Evolutionary conservation across 2,329 filamentous ascomycete genomes (phyloP).

Genomic region (Knoxdaviesia proteae): DNA sequence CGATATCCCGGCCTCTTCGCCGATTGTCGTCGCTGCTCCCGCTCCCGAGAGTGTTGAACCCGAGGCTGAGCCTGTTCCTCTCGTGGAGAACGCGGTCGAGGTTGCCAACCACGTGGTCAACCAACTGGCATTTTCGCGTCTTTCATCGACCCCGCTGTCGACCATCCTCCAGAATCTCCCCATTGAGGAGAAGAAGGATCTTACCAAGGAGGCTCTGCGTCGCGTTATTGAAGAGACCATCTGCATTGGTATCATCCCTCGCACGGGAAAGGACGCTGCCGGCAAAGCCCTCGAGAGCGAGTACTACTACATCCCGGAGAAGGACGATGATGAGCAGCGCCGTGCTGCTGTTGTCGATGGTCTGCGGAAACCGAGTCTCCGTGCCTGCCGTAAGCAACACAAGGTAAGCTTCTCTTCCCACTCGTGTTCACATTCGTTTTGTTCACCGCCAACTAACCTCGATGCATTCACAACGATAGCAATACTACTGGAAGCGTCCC

Average conservation of each 20-base stretch:
- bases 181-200: constrained; percentile 32
- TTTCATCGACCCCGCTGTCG: constrained; percentile 79
- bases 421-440: not conserved
- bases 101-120: constrained; percentile 79
- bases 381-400: constrained; percentile 84
- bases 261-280: constrained; percentile 88
- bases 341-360: constrained; percentile 68
- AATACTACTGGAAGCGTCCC: constrained; percentile 51
- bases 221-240: constrained; percentile 49
- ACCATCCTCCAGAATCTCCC: constrained; percentile 79
- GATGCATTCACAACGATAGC: constrained; percentile 17
- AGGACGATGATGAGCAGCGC: constrained; percentile 59
- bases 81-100: constrained; percentile 12
- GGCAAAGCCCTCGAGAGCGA: constrained; percentile 87
- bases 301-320: constrained; percentile 87
- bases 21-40: constrained; percentile 2
- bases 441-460: not conserved
- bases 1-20: constrained; percentile 1
- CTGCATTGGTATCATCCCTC: constrained; percentile 72
- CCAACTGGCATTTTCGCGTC: constrained; percentile 81
- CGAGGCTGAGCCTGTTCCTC: constrained; percentile 3
- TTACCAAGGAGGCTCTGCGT: constrained; percentile 44
- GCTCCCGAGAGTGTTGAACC: not conserved
- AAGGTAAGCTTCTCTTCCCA: constrained; percentile 45
- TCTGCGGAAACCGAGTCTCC: constrained; percentile 69